Evolutionary conservation across 352 stramenopile species (phyloP), one percentile per base, ranked within the genome.

Genomic region (Pythium scleroteichum): DNA sequence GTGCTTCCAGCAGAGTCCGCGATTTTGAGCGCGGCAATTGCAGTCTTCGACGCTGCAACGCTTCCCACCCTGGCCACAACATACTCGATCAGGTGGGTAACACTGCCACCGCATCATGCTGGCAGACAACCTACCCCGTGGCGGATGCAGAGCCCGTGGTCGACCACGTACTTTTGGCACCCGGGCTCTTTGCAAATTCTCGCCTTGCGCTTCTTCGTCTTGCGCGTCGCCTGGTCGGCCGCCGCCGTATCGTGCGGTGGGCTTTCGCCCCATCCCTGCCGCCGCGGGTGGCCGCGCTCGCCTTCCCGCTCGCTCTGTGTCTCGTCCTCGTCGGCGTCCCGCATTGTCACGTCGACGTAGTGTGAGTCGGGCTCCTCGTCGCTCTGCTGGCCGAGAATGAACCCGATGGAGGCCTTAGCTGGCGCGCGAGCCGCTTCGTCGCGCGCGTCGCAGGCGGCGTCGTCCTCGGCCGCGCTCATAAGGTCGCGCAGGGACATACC

Each of bases 121-220:
- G 47, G 3, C 13, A 4, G 33, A 8, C 33, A 8, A 24, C 48
- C 29, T 62, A 78, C 71, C 51, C 72, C 72, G 40, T 80, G 72
- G 23, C 69, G 62, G 53, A 80, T 80, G 54, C 72, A 80, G 19
- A 80, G 61, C 8, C 72, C 72, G 22, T 72, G 66, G 44, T 80
- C 72, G 24, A 80, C 72, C 19, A 80, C 72, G 35, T 80, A 78
- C 52, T 80, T 80, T 29, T 76, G 57, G 57, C 72, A 80, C 3
- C 69, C 69, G 7, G 69, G 58, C 17, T 65, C 58, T 52, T 68
- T 78, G 51, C 72, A 80, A 20, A 80, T 76, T 8, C 72, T 51
- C 4, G 66, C 66, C 47, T 80, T 80, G 26, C 72, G 72, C 52
- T 80, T 80, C 66, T 80, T 61, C 13, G 53, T 80, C 49, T 76